These are phyloP conservation scores for Cenchrus purpureus DNA, from an alignment of 176 grass and related monocot genomes.

Conservation along the genomic window DNA sequence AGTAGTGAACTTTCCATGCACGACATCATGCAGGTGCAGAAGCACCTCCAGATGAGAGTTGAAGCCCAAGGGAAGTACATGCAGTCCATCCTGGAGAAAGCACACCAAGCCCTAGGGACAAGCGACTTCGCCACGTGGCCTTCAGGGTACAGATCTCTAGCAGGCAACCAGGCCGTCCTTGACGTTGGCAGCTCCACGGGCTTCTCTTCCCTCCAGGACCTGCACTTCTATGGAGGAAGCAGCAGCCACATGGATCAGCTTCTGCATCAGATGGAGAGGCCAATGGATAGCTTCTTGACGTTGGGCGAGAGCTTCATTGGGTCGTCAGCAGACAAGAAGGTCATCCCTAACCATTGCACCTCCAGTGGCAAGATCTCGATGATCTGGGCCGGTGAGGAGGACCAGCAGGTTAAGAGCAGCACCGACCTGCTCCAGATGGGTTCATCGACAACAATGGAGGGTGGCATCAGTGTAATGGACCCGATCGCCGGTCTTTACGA, in stretches of 20 bases:
- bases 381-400: constrained; percentile 64
- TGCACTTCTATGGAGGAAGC: constrained; percentile 61
- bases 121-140: constrained; percentile 52
- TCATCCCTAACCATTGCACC: constrained; percentile 43
- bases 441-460: constrained; percentile 32
- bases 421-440: constrained; percentile 55
- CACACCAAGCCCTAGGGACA: constrained; percentile 60
- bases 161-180: constrained; percentile 49
- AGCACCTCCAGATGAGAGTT: constrained; percentile 92
- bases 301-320: constrained; percentile 48
- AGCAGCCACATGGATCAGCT: constrained; percentile 66
- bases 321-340: constrained; percentile 48
- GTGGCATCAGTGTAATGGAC: constrained; percentile 39
- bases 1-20: constrained; percentile 35
- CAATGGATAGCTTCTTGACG: constrained; percentile 61
- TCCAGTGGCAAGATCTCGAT: constrained; percentile 66
- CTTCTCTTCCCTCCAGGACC: constrained; percentile 76
- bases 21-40: constrained; percentile 69
- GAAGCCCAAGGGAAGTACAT: constrained; percentile 98
- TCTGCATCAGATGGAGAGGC: constrained; percentile 66
- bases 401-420: constrained; percentile 48
- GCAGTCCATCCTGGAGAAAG: constrained; percentile 96
- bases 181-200: constrained; percentile 59
- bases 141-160: constrained; percentile 49
- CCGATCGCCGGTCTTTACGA: constrained; percentile 64